These are phyloP conservation scores for Neurospora sp. DNA, from an alignment of 495 filamentous ascomycete genomes.

Conservation along the genomic window DNA sequence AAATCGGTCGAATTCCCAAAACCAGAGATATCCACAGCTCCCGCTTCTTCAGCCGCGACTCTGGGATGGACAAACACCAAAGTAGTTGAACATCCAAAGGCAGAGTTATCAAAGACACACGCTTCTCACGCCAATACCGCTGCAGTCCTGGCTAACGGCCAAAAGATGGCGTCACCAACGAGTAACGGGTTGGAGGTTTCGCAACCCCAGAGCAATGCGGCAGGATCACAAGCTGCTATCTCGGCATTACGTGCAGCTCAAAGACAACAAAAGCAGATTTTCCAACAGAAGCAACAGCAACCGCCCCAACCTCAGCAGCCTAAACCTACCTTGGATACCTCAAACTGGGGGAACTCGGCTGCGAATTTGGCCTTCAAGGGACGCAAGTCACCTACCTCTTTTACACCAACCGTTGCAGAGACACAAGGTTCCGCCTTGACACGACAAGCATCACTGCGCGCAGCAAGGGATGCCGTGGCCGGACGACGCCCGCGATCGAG, in stretches of 20 bases:
- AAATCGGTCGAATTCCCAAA: conserved; percentile 52
- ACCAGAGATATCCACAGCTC: conserved; percentile 37
- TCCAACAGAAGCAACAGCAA: conserved; percentile 24
- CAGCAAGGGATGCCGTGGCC: conserved; percentile 65
- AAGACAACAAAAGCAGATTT: conserved; percentile 36
- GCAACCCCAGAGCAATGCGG: conserved; percentile 44
- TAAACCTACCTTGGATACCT: conserved; percentile 6
- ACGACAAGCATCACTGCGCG: conserved; percentile 51
- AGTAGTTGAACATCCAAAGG: conserved; percentile 50
- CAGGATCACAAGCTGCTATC: conserved; percentile 64
- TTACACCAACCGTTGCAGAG: background rate
- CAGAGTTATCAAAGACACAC: conserved; percentile 35
- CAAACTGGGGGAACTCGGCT: conserved; percentile 46
- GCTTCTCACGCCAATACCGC: conserved; percentile 51
- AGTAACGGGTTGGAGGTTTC: conserved; percentile 4
- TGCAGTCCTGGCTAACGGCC: conserved; percentile 58
- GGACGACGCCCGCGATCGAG: conserved; percentile 51
- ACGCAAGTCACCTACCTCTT: conserved; percentile 6
- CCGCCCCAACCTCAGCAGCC: conserved; percentile 15
- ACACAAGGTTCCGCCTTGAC: conserved; percentile 7
- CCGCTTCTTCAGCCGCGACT: conserved; percentile 59
- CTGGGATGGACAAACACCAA: conserved; percentile 63
- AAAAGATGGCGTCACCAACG: conserved; percentile 44
- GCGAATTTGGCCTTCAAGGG: conserved; percentile 45
- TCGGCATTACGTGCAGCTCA: conserved; percentile 54